phyloP scores from a whole-genome alignment of 768 basidiomycete species.

The Lactarius evosmus region DNA sequence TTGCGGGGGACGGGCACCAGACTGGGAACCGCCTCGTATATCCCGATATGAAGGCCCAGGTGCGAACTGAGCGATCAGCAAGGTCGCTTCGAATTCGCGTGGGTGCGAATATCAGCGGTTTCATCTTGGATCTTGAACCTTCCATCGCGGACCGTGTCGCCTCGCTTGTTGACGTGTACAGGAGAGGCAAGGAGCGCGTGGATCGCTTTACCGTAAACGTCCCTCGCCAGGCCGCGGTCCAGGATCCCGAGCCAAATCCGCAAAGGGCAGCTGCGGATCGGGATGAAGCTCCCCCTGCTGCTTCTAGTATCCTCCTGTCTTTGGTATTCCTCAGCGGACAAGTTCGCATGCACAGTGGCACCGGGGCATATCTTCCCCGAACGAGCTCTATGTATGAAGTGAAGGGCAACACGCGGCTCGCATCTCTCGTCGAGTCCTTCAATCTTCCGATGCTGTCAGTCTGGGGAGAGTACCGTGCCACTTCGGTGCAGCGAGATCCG shows the following conservation, averaged over 20 bases:
- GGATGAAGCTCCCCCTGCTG: constrained; percentile 42
- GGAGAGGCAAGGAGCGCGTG: constrained; percentile 74
- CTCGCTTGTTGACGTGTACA: constrained; percentile 83
- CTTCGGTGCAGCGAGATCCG: constrained; percentile 43
- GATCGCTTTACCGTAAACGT: constrained; percentile 57
- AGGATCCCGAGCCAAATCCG: constrained; percentile 7
- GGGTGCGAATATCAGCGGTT: constrained; percentile 73
- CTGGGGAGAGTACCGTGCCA: constrained; percentile 77
- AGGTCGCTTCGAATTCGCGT: constrained; percentile 56
- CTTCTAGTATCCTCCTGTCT: constrained; percentile 60
- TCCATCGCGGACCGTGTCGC: constrained; percentile 74
- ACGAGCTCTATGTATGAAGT: constrained; percentile 37
- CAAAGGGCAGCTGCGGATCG: constrained; percentile 22
- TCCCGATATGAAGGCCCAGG: constrained; percentile 74
- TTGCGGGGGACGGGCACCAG: constrained; percentile 61
- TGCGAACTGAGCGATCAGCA: constrained; percentile 53
- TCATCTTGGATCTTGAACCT: constrained; percentile 80
- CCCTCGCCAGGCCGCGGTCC: constrained; percentile 41
- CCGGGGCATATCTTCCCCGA: constrained; percentile 37
- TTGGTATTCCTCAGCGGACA: constrained; percentile 83
- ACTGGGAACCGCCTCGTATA: constrained; percentile 73
- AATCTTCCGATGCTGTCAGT: constrained; percentile 74
- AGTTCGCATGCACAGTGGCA: constrained; percentile 65
- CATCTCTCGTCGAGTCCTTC: constrained; percentile 59
- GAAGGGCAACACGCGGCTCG: constrained; percentile 52